A percentile compares a stretch with the other conserved stretches of the same genome.
phyloP scores from a whole-genome alignment of 2,329 filamentous ascomycete genomes.

The Pyrenochaeta sp. region DNA sequence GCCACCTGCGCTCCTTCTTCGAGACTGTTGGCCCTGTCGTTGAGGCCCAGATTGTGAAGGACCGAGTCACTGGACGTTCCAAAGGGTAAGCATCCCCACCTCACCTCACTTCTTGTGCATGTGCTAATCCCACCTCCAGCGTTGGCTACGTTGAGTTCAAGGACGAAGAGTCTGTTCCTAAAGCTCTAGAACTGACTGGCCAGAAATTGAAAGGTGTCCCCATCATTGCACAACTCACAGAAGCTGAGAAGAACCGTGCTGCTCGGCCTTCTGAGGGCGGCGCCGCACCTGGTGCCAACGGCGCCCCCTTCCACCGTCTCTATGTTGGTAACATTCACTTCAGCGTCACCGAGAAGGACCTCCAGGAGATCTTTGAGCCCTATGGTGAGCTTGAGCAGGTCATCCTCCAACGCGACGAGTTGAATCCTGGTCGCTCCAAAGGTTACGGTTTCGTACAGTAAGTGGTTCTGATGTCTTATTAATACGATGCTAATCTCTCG shows the following conservation, averaged over 20 bases:
- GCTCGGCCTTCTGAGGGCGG: conserved; percentile 73
- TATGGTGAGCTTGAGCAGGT: conserved; percentile 98
- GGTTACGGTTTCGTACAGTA: conserved; percentile 99
- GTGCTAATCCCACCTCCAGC: conserved; percentile 63
- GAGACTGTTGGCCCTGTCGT: conserved; percentile 94
- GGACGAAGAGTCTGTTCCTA: conserved; percentile 89
- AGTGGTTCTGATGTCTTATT: conserved; percentile 51
- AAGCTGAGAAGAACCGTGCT: conserved; percentile 99
- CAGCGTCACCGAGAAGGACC: conserved; percentile 95
- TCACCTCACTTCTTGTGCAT: background rate
- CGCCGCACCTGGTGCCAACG: conserved; percentile 74
- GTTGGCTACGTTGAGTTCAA: conserved; percentile 99
- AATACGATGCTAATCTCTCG: conserved; percentile 23
- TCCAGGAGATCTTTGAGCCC: conserved; percentile 95
- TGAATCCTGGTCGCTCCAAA: conserved; percentile 62
- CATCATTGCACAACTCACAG: conserved; percentile 96
- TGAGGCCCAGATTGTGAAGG: conserved; percentile 98
- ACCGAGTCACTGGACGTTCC: conserved; percentile 93
- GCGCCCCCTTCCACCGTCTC: conserved; percentile 94
- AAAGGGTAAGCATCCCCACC: conserved; percentile 77
- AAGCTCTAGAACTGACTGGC: conserved; percentile 96
- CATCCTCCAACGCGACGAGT: conserved; percentile 96
- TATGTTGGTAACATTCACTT: conserved; percentile 99
- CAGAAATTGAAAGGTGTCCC: conserved; percentile 98
- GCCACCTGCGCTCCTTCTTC: conserved; percentile 93